Evolutionary conservation across 140 eudicot genomes (phyloP), one percentile per base, ranked within the genome.

Genomic region (Anethum foeniculum): DNA sequence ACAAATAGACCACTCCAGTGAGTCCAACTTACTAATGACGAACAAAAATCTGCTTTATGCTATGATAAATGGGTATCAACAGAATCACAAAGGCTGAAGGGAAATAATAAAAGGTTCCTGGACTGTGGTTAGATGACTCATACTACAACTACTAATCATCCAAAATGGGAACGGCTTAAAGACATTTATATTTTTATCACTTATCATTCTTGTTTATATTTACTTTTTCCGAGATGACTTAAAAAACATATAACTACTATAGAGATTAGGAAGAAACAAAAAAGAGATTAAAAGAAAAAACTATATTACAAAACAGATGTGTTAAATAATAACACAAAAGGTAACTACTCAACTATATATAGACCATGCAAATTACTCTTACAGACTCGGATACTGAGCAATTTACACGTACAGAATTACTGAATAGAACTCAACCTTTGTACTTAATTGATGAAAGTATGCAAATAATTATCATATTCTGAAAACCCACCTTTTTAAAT

Each of bases 401-500:
- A 60, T 60, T 60, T 60, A n/a, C 32, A n/a, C 69, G 10, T 23
- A n/a, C 69, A 60, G 34, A n/a, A n/a, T 25, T 3, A 16, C 69
- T 60, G 62, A 54, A 38, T 9, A 36, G 3, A 19, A 23, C 34
- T 39, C 30, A 36, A 6, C 16, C 28, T 19, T 43, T 9, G 62
- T 77, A 56, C 1, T n/a, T 78, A 21, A 54, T n/a, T 44, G 25
- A 39, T 77, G 13, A 58, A 78, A 48, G 38, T 36, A 23, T 38
- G 38, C 56, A 36, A 8, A 41, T 23, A 67, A 12, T 23, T 79
- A 64, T 7, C 47, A 47, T 78, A 52, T 52, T 54, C 44, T 30
- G 16, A 30, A 32, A 32, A 68, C 91, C 81, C 83, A 95, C 99
- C 99, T 91, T 87, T 75, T 87, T 87, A 88, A 92, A 95, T 65